Conservation (phyloP, 2,329 filamentous ascomycete species). For the Fusarium circinatum region DNA sequence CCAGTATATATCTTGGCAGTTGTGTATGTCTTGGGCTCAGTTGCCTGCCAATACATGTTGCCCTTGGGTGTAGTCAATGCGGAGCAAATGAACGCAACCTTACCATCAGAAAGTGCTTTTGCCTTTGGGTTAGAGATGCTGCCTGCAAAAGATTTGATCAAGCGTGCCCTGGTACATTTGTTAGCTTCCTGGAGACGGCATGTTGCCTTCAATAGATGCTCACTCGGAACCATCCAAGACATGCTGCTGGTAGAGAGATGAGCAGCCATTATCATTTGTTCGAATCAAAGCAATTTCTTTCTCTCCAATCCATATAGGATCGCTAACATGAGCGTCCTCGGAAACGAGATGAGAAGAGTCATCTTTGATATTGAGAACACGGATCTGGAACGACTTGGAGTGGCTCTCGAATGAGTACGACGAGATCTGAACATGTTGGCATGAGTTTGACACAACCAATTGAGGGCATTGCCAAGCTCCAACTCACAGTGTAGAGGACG, state of each 20-base stretch:
- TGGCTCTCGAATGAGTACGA: constrained; percentile 85
- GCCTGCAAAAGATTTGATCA: constrained; percentile 62
- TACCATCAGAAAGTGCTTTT: constrained; percentile 60
- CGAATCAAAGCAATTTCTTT: constrained; percentile 68
- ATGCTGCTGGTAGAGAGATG: constrained; percentile 56
- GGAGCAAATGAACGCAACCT: constrained; percentile 66
- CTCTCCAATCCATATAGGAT: constrained; percentile 81
- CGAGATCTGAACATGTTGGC: constrained; percentile 59
- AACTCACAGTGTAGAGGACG: constrained; percentile 70
- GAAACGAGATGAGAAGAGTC: constrained; percentile 74
- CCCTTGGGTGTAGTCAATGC: constrained; percentile 76
- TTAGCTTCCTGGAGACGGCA: neutral
- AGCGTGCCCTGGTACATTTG: constrained; percentile 46
- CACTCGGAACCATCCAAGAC: constrained; percentile 52
- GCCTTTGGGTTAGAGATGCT: constrained; percentile 68
- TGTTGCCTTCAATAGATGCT: constrained; percentile 22
- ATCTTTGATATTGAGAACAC: constrained; percentile 74
- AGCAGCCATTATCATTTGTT: constrained; percentile 58
- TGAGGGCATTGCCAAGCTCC: constrained; percentile 1
- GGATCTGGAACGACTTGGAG: constrained; percentile 73
- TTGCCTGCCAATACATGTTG: constrained; percentile 72
- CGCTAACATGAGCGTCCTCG: constrained; percentile 71
- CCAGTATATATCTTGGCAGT: constrained; percentile 77
- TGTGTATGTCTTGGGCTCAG: constrained; percentile 67
- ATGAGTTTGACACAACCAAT: neutral